phyloP scores from a whole-genome alignment of 148 eudicot genomes.

The Fagopyrum esculentum region DNA sequence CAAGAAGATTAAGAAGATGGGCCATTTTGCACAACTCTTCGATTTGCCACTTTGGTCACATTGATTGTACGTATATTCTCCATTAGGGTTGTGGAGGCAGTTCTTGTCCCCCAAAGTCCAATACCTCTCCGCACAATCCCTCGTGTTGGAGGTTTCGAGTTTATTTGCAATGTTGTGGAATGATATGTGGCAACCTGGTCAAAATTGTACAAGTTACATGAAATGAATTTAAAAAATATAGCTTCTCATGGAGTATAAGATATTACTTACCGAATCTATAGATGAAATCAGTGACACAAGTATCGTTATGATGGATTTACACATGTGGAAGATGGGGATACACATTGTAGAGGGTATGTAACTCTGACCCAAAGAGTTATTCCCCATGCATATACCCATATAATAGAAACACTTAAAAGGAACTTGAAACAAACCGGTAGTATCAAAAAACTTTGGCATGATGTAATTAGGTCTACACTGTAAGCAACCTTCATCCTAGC shows the following conservation, averaged over 20 bases:
- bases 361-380: constrained; percentile 82
- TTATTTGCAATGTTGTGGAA: constrained; percentile 50
- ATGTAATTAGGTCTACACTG: background rate
- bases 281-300: constrained; percentile 69
- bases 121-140: constrained; percentile 82
- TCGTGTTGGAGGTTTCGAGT: constrained; percentile 73
- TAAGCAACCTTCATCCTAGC: background rate
- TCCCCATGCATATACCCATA: constrained; percentile 85
- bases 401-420: constrained; percentile 68
- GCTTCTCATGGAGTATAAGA: background rate
- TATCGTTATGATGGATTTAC: constrained; percentile 78
- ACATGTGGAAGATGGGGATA: constrained; percentile 68
- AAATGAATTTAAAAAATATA: background rate
- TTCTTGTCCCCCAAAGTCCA: constrained; percentile 92
- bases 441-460: background rate
- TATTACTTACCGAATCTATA: constrained; percentile 76
- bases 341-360: constrained; percentile 97
- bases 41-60: constrained; percentile 70
- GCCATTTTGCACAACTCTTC: constrained; percentile 62
- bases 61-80: constrained; percentile 79
- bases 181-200: constrained; percentile 80
- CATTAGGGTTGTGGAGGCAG: constrained; percentile 82
- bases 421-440: constrained; percentile 40
- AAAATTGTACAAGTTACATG: background rate
- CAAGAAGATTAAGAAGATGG: constrained; percentile 57